Conservation (phyloP, 129 eudicot species). For the Oenanthe sinensis region DNA sequence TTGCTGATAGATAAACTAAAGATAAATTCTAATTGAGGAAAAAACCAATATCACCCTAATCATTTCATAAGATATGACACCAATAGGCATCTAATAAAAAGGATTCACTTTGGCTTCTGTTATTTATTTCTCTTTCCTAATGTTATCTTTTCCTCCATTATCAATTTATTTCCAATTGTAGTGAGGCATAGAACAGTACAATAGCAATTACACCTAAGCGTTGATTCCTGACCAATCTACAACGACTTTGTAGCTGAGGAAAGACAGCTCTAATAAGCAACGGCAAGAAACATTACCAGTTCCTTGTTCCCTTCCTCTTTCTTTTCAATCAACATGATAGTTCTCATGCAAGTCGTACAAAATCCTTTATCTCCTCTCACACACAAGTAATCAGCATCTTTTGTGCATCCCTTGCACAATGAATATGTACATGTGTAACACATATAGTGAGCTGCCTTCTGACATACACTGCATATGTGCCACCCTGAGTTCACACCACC, state of each 20-base stretch:
- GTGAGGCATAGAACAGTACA: background rate
- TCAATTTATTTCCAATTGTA: background rate
- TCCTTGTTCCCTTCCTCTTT: conserved; percentile 61
- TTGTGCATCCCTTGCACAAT: conserved; percentile 80
- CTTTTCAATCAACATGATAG: conserved; percentile 81
- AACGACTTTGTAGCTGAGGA: background rate
- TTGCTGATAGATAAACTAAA: background rate
- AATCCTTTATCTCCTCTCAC: conserved; percentile 95
- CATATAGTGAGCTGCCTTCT: conserved; percentile 72
- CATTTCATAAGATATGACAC: background rate
- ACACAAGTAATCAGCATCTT: conserved; percentile 58
- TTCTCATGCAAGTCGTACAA: conserved; percentile 78
- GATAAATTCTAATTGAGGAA: background rate
- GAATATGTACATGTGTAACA: conserved; percentile 95
- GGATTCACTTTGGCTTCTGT: background rate
- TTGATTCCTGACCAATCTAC: background rate
- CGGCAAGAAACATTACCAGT: conserved; percentile 28
- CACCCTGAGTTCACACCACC: conserved; percentile 64
- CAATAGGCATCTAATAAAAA: conserved; percentile 7
- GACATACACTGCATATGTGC: conserved; percentile 89
- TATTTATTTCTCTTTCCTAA: background rate
- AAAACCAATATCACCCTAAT: background rate
- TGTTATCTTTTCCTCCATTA: background rate
- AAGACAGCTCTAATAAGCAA: background rate
- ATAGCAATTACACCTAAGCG: background rate